phyloP scores from a whole-genome alignment of 345 rosid species.

The Lepidium africanum region DNA sequence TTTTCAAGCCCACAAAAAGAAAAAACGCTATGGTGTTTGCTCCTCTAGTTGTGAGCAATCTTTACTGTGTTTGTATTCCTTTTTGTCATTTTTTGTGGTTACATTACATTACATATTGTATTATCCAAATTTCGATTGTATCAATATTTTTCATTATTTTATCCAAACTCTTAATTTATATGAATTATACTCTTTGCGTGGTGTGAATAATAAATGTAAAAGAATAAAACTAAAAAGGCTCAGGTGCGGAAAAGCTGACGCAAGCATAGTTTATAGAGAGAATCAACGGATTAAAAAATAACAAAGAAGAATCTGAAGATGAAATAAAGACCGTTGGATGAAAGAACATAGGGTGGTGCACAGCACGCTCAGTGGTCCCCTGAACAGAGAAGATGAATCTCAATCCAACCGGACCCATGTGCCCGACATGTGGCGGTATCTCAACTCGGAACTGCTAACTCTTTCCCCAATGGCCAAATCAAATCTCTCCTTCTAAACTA shows the following conservation, averaged over 20 bases:
- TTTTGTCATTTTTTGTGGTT: neutral
- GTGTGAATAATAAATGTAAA: no score
- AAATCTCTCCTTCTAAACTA: neutral
- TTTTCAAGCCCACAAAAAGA: neutral
- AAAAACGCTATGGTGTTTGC: constrained; percentile 18
- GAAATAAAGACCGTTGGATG: constrained; percentile 19
- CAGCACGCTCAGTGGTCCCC: constrained; percentile 46
- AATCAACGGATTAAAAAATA: neutral
- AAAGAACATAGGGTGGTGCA: constrained; percentile 14
- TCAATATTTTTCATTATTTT: neutral
- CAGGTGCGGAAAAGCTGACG: constrained; percentile 28
- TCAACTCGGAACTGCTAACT: constrained; percentile 15
- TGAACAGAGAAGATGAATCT: neutral
- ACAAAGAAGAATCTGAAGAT: neutral
- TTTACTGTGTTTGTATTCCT: neutral
- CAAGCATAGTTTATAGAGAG: constrained; percentile 7
- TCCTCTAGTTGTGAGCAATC: constrained; percentile 13
- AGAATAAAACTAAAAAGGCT: neutral
- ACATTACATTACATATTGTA: neutral
- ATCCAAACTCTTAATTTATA: neutral
- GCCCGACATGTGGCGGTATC: constrained; percentile 26
- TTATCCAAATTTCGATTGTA: neutral
- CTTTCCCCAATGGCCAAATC: constrained; percentile 12
- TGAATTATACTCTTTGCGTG: no score
- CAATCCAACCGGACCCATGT: constrained; percentile 2